Evolutionary conservation across 2,329 filamentous ascomycete genomes (phyloP).

Genomic region (Alternaria gaisen): DNA sequence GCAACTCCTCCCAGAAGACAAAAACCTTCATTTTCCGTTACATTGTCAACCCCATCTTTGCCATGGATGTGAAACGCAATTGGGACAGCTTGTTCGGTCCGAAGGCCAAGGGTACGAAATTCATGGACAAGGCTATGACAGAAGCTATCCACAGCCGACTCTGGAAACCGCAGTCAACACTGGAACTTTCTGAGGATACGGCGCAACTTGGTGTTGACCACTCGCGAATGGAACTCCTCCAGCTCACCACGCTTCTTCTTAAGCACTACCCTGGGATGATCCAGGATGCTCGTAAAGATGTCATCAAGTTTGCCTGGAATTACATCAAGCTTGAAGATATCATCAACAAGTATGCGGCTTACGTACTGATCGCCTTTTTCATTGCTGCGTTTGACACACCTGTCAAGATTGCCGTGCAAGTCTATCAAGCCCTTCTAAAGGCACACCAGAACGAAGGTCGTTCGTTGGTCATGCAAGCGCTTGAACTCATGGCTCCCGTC

Average conservation of each 20-base stretch:
- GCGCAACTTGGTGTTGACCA: constrained; percentile 90
- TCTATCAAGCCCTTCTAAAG: constrained; percentile 89
- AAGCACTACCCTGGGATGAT: constrained; percentile 92
- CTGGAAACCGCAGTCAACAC: constrained; percentile 84
- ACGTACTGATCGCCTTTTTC: constrained; percentile 97
- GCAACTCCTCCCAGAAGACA: constrained; percentile 81
- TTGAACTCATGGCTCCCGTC: constrained; percentile 94
- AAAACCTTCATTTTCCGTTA: constrained; percentile 94
- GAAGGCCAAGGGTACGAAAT: constrained; percentile 67
- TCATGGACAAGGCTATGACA: constrained; percentile 87
- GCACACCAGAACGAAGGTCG: constrained; percentile 96
- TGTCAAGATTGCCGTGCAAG: constrained; percentile 92
- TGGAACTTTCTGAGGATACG: constrained; percentile 83
- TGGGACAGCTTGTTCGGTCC: constrained; percentile 66
- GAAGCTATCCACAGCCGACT: constrained; percentile 91
- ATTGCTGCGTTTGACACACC: constrained; percentile 97
- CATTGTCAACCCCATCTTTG: constrained; percentile 93
- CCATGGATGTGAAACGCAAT: constrained; percentile 91
- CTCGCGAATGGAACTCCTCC: constrained; percentile 92
- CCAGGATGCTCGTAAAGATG: constrained; percentile 92
- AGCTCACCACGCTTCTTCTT: constrained; percentile 91
- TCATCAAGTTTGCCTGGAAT: constrained; percentile 99
- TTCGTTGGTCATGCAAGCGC: constrained; percentile 87
- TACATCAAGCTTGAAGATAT: constrained; percentile 96
- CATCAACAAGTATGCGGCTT: constrained; percentile 98